Evolutionary conservation across 805 yeast species (phyloP).

Genomic region (Komagataella pseudopastoris): DNA sequence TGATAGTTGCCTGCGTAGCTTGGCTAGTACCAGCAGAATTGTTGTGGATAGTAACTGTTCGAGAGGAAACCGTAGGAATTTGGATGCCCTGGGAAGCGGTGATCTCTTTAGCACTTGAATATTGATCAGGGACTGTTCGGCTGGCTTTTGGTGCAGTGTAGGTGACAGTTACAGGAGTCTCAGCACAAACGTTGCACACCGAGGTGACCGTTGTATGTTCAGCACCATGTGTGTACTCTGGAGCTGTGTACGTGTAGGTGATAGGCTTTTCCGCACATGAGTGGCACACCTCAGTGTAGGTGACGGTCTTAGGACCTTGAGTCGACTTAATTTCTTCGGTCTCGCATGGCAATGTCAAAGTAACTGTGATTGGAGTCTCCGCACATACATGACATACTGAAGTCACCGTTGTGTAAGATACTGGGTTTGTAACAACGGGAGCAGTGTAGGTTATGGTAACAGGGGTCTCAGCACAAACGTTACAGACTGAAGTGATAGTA

Average conservation of each 20-base stretch:
- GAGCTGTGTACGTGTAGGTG: neutral
- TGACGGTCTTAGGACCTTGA: neutral
- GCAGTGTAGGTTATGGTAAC: neutral
- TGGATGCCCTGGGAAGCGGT: neutral
- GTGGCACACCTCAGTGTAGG: neutral
- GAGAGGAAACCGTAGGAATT: neutral
- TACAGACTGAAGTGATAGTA: neutral
- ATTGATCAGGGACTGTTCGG: neutral
- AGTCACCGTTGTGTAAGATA: neutral
- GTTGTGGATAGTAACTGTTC: neutral
- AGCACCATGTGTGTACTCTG: neutral
- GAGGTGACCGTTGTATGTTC: neutral
- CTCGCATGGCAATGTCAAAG: neutral
- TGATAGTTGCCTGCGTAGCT: neutral
- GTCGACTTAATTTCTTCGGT: neutral
- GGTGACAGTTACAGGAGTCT: neutral
- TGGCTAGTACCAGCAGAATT: neutral
- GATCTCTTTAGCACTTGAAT: neutral
- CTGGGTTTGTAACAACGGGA: neutral
- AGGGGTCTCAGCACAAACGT: neutral
- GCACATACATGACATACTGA: neutral
- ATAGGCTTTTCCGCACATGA: neutral
- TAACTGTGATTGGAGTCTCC: neutral
- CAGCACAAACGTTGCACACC: neutral
- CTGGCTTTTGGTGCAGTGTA: neutral